Base-by-base conservation (phyloP, 2,329 filamentous ascomycete species). In the Arthroderma sp. region DNA sequence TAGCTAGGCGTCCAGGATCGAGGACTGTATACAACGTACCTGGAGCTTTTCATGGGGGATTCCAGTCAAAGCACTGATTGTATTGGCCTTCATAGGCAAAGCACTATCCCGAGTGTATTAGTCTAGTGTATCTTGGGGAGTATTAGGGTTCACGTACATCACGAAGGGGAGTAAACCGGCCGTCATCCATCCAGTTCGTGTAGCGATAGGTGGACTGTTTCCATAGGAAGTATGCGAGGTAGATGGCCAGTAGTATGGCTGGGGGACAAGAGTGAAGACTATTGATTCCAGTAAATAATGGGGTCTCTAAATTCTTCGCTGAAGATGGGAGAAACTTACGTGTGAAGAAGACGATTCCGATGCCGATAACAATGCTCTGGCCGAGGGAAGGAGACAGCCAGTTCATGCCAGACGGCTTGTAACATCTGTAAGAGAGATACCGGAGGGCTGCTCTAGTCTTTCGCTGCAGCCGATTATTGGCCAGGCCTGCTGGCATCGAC, bases 241-340 rank as follows among this genome's bases (percentile, higher is more conserved):
- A 40, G 65, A 69, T 1, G 71, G 68, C 73, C 73, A 77, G 61
- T 77, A 77, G 55, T 75, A 77, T 0, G 74, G 73, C 28, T 62
- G 55, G 0, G 73, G 71, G 1, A 63, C 68, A 1, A 74, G 59
- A 0, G 65, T 66, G 66, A 73, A 67, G n/a, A 57, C 67, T 66
- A 42, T 15, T 22, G 29, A 27, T 43, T 22, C 15, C 15, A 22
- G 15, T 22, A 22, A 22, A 22, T 22, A 22, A 22, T 22, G 15
- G 15, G 15, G 15, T 22, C 3, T 22, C 15, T 22, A 22, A 22
- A 22, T 22, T 2, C 3, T 22, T 22, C 15, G 15, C 15, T 22
- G 15, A 22, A 22, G 15, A 22, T 22, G 15, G 15, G 15, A 1
- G 27, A 44, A 31, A 6, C n/a, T 42, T 28, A 42, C 28, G 28